Evolutionary conservation across 1,284 basidiomycete species (phyloP), one percentile per base, ranked within the genome.

Genomic region (Pascua sp.): DNA sequence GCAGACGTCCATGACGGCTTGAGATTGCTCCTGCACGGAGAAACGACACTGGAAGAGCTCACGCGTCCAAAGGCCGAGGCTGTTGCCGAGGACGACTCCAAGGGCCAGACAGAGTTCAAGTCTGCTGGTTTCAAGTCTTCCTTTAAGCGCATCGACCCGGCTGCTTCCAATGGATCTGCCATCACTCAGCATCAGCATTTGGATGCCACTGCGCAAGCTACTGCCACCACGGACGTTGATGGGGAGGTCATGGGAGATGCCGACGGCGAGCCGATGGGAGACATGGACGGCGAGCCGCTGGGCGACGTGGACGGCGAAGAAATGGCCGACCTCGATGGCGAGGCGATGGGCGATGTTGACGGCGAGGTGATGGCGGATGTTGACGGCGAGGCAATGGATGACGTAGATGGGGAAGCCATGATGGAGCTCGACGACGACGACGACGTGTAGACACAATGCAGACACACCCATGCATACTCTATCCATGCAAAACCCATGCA

Each of bases 1-100:
- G 87, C 87, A 1, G 88, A 92, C 53, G 88, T 89, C 66, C 89
- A 90, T 0, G 74, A 82, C 8, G 84, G 86, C 65, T 80, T 93
- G 16, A 81, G 89, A 42, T 78, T 78, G 51, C 81, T 91, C 53
- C 79, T 95, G 52, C 87, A 90, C 51, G 90, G 90, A 2, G 78
- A 78, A 37, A 64, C 48, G 17, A 55, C 57, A 0, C 51, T 67
- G n/a, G 56, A 47, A n/a, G 13, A 62, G 36, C 44, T 53, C 18
- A 49, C 53, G 15, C 46, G 47, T 36, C 32, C 44, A 15, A 48
- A 56, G 32, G 32, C 52, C 10, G 55, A 60, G 8, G 42, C 47
- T 17, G 50, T 45, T 10, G 43, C 53, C 13, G 50, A 60, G 4
- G 47, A 44, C 8, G 38, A 49, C 53, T 71, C 81, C 13, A 11